These are phyloP conservation scores for Kickxella alabastrina DNA, from an alignment of 192 early-diverging fungal species.

Conservation along the genomic window DNA sequence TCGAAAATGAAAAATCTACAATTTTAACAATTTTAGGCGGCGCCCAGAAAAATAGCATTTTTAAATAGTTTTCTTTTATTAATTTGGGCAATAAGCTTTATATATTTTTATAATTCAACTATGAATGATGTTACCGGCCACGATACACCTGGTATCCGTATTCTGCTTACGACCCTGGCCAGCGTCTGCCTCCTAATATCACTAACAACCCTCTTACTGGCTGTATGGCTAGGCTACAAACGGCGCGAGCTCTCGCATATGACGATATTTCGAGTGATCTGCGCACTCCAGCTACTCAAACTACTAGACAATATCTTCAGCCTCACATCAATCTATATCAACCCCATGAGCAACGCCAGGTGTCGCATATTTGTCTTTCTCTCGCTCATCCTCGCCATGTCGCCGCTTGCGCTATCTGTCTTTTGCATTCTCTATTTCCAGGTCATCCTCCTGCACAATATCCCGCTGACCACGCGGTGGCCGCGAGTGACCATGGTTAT, in stretches of 20 bases:
- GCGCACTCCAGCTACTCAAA: conserved; percentile 21
- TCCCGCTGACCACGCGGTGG: conserved; percentile 5
- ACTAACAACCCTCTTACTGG: conserved; percentile 4
- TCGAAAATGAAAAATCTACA: not conserved
- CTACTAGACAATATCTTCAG: conserved; percentile 12
- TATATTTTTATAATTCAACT: not conserved
- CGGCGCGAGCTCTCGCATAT: conserved; percentile 21
- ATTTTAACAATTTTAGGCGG: not conserved
- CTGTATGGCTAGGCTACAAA: conserved; percentile 8
- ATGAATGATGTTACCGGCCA: conserved; percentile 29
- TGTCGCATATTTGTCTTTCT: conserved; percentile 25
- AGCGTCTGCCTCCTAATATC: conserved; percentile 11
- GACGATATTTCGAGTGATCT: conserved; percentile 35
- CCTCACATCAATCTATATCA: conserved; percentile 8
- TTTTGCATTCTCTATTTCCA: conserved; percentile 39
- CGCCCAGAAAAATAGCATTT: not conserved
- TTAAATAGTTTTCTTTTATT: not conserved
- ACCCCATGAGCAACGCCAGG: not conserved
- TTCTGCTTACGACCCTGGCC: conserved; percentile 9
- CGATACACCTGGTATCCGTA: conserved; percentile 6
- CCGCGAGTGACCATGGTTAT: not conserved
- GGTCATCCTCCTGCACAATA: conserved; percentile 18
- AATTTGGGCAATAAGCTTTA: too few relatives aligned
- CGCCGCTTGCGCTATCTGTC: conserved; percentile 28
- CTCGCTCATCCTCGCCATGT: conserved; percentile 6